phyloP scores from a whole-genome alignment of 352 stramenopile genomes.

The Globisporangium solare region DNA sequence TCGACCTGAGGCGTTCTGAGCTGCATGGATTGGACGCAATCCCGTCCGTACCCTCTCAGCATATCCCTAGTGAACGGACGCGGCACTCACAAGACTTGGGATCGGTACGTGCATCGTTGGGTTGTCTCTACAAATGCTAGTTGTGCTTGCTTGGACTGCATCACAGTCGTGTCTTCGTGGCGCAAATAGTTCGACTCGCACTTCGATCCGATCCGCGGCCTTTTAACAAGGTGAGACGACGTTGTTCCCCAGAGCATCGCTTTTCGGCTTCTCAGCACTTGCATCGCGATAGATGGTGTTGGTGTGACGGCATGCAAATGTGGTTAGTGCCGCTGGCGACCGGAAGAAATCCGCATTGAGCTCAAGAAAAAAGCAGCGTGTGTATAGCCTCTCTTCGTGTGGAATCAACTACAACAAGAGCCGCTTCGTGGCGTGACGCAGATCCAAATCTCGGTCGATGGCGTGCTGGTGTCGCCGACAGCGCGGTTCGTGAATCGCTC shows the following conservation, averaged over 20 bases:
- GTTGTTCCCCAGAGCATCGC: not conserved
- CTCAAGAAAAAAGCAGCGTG: slow-evolving; percentile 39
- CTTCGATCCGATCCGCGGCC: slow-evolving; percentile 78
- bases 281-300: slow-evolving; percentile 55
- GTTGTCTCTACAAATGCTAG: too few species aligned
- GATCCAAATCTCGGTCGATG: slow-evolving; percentile 45
- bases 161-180: not conserved
- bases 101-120: slow-evolving; percentile 29
- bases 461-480: slow-evolving; percentile 36
- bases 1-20: slow-evolving; percentile 75
- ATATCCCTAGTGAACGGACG: slow-evolving; percentile 45
- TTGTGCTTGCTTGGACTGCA: not conserved
- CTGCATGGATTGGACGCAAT: slow-evolving; percentile 79
- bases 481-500: slow-evolving; percentile 77
- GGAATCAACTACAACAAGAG: slow-evolving; percentile 88
- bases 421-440: slow-evolving; percentile 58
- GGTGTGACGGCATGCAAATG: slow-evolving; percentile 88
- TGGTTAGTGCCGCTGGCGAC: slow-evolving; percentile 79
- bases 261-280: not conserved
- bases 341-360: slow-evolving; percentile 50
- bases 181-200: slow-evolving; percentile 50
- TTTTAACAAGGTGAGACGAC: slow-evolving; percentile 63
- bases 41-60: slow-evolving; percentile 42
- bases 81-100: slow-evolving; percentile 65
- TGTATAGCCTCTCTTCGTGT: slow-evolving; percentile 66